These are phyloP conservation scores for Nakazawaea sp. DNA, from an alignment of 805 yeast genomes.

Conservation along the genomic window DNA sequence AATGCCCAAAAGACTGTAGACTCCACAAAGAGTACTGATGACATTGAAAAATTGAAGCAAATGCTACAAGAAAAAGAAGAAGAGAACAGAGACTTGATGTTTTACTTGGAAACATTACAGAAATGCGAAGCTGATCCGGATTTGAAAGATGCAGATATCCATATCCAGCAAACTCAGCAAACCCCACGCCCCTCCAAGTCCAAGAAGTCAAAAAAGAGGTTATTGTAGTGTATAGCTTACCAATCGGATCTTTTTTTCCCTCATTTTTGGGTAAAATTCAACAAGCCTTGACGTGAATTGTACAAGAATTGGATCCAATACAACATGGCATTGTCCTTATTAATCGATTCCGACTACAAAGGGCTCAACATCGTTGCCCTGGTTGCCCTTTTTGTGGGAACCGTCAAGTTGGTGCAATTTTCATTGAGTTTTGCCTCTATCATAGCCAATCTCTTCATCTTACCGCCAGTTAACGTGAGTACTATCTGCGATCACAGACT, in stretches of 20 bases:
- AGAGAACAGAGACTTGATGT: slow-evolving; percentile 74
- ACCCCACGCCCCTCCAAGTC: too few relatives aligned
- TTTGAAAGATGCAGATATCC: slow-evolving; percentile 3
- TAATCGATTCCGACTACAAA: too few relatives aligned
- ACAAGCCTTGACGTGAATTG: too few relatives aligned
- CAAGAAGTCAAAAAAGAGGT: too few relatives aligned
- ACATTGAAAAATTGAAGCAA: slow-evolving; percentile 25
- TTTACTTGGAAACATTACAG: slow-evolving; percentile 65
- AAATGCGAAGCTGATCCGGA: slow-evolving; percentile 49
- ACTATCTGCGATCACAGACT: not conserved
- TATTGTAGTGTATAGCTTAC: too few relatives aligned
- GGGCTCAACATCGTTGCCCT: too few relatives aligned
- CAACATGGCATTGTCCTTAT: too few relatives aligned
- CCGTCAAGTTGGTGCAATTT: slow-evolving; percentile 46
- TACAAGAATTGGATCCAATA: too few relatives aligned
- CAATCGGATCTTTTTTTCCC: too few relatives aligned
- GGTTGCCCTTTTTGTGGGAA: slow-evolving; percentile 53
- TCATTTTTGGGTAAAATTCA: too few relatives aligned
- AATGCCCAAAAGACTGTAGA: not conserved
- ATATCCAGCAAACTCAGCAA: not conserved
- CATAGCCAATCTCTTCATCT: slow-evolving; percentile 53
- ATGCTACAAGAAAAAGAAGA: slow-evolving; percentile 48
- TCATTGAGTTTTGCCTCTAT: slow-evolving; percentile 45
- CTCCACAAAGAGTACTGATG: slow-evolving; percentile 3
- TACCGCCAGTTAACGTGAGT: slow-evolving; percentile 45